Conservation (phyloP, 164 flowering plant genomes). For the Aristolochia fimbriata region DNA sequence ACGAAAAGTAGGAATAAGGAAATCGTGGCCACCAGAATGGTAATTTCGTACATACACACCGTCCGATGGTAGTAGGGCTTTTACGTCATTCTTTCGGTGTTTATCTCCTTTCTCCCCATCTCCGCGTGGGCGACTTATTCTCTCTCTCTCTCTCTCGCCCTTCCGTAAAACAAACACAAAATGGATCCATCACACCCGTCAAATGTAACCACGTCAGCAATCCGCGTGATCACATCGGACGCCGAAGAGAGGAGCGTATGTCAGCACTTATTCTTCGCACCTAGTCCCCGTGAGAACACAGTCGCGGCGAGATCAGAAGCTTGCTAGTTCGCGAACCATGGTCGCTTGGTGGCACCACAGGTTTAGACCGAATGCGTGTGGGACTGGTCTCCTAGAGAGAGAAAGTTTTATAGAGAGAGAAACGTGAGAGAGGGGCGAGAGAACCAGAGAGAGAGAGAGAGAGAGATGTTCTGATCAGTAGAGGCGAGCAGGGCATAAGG, state of each 20-base stretch:
- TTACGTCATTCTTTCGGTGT: too few species aligned
- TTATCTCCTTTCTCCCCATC: too few species aligned
- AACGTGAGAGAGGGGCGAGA: too few species aligned
- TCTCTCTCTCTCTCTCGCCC: not conserved
- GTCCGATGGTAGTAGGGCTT: too few species aligned
- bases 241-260: not conserved
- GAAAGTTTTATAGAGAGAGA: too few species aligned
- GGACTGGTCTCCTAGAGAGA: not conserved
- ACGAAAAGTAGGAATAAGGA: too few species aligned
- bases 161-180: slow-evolving; percentile 1
- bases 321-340: not conserved
- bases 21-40: too few species aligned
- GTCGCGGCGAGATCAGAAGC: not conserved
- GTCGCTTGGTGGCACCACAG: not conserved
- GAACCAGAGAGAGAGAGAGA: too few species aligned
- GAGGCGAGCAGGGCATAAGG: too few species aligned
- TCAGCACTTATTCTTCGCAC: not conserved
- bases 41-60: too few species aligned
- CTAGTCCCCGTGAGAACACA: not conserved
- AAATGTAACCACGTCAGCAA: not conserved
- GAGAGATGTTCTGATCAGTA: too few species aligned
- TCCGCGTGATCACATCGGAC: not conserved
- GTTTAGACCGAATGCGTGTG: not conserved
- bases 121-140: not conserved
- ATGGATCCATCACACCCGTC: not conserved